Percentiles rank a stretch among this genome's conserved stretches.
These are phyloP conservation scores for Corymbia maculata DNA, from an alignment of 345 rosid species.

Conservation along the genomic window DNA sequence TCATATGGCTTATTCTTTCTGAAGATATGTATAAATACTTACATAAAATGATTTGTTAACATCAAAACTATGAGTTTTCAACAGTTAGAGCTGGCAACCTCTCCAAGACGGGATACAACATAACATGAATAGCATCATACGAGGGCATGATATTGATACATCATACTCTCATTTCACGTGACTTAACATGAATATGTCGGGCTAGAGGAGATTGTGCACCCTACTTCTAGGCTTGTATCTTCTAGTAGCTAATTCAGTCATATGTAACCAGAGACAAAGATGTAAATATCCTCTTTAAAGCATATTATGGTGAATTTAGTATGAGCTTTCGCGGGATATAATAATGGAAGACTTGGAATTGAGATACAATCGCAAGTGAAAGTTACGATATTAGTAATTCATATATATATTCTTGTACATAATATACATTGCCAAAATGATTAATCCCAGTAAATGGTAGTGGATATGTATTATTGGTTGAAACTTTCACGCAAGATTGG, in stretches of 20 bases:
- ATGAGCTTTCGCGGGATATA: background rate
- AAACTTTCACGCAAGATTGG: background rate
- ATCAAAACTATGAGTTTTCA: too few species aligned
- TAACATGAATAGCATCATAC: background rate
- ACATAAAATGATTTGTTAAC: too few species aligned
- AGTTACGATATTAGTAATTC: too few species aligned
- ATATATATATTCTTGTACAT: too few species aligned
- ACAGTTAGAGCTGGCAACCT: background rate
- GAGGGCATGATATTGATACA: fast-evolving
- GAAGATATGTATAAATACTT: too few species aligned
- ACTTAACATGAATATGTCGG: background rate
- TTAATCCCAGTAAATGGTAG: too few species aligned
- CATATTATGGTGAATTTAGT: background rate
- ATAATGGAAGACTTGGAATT: background rate
- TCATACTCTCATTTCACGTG: background rate
- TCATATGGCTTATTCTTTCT: too few species aligned
- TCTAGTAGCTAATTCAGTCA: background rate
- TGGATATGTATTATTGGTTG: too few species aligned
- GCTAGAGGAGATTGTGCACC: background rate
- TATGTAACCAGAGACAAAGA: background rate
- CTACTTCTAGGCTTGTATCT: background rate
- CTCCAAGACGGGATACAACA: background rate
- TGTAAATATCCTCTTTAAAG: background rate
- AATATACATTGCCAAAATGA: too few species aligned
- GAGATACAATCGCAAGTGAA: background rate